Base-by-base conservation (phyloP, 2,329 filamentous ascomycete species). In the Chrysoporthe puriensis region DNA sequence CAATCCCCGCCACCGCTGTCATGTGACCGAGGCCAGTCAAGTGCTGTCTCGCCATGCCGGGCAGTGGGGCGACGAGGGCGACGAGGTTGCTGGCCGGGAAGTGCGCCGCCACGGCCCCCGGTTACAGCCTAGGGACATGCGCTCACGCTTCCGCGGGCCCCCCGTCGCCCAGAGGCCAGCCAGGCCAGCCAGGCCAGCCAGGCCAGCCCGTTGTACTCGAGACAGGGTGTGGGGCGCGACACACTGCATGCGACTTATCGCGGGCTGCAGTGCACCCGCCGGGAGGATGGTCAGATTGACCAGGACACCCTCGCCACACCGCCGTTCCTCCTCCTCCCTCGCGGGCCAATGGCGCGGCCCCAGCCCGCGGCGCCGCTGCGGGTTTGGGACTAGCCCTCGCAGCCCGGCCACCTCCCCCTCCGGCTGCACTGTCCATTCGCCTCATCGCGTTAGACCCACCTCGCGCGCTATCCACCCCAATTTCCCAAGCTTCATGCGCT, bases 101-200 rank as follows among this genome's bases (percentile, higher is more conserved):
- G 66, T 65, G 21, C 48, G 57, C 64, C 54, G 67, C 64, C 59
- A 66, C 64, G 64, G 59, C 46, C 67, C 64, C 60, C 54, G 60
- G 64, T 66, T 61, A 66, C 67, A 69, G 67, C 42, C 67, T 66
- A 69, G 67, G 64, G 59, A 57, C 50, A 50, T 62, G 62, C 64
- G 66, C 59, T 54, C 65, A 66, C 60, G 62, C 65, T 60, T 69
- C 64, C 64, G 67, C 64, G 67, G 65, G 64, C 50, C 64, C 67
- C 59, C 67, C 60, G 64, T 66, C 60, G 63, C 2, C 26, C 67
- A 48, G 62, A 69, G 26, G 26, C 26, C 26, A n/a, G n/a, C n/a
- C n/a, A n/a, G n/a, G n/a, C n/a, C n/a, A 26, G 26, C 26, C 26
- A 26, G 26, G 2, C 26, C 26, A 26, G 26, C 26, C 26, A 26